Base-by-base conservation (phyloP, 768 basidiomycete genomes). In the Lanmaoa pseudosensibilis region DNA sequence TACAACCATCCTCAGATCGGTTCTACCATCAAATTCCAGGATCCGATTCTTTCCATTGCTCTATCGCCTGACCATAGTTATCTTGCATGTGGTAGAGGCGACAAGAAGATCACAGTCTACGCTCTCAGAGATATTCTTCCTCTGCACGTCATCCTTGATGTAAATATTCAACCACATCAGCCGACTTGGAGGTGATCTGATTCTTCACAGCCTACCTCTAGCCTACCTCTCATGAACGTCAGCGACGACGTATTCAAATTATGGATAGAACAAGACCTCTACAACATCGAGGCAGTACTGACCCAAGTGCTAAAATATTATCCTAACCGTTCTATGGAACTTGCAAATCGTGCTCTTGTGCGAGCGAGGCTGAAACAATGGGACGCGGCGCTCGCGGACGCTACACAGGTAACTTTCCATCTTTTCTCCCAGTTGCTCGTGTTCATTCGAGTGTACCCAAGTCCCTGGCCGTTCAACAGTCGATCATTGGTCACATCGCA, bases 341-440 rank as follows among this genome's bases (percentile, higher is more conserved):
- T 54, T 18, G 56, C 57, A 10, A 36, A 50, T 19, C 47, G 52
- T 13, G 39, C 46, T 30, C 52, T 62, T 2, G 33, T 62, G 25
- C 50, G 21, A 5, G 32, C 34, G 15, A 50, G 19, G 13, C n/a
- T 36, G 47, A 46, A 39, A 2, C n/a, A 39, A 18, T 45, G 38
- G 53, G 1, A 40, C 2, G 1, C 13, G 9, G 61, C 61, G 1
- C 7, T 54, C 4, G 33, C 33, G 0, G 36, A 52, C 0, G 60
- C 45, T 2, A 34, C 46, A 11, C 12, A 37, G 51, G 61, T 58
- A 48, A 4, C 25, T 33, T 25, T 23, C 7, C 36, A 5, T 37
- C 9, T 5, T 13, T 25, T 49, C 11, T 11, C 21, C 10, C 23
- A 10, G 21, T 13, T 49, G 6, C 34, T 13, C 23, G 4, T 8